These are phyloP conservation scores for Exophiala sideris DNA, from an alignment of 2,329 filamentous ascomycete species.

Conservation along the genomic window DNA sequence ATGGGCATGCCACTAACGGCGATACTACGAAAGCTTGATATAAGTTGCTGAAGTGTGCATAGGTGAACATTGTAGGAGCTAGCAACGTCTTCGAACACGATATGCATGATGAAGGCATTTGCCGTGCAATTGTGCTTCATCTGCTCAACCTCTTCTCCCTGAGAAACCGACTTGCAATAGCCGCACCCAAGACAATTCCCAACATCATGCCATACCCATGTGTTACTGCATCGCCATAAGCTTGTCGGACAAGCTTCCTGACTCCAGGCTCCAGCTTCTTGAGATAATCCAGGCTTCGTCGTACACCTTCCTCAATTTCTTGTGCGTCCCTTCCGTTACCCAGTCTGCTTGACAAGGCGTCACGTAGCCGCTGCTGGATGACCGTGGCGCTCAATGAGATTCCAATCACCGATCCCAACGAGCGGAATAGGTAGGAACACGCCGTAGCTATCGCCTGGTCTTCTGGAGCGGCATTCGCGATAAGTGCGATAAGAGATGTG, in stretches of 20 bases:
- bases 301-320: conserved; percentile 65
- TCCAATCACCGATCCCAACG: conserved; percentile 63
- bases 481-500: conserved; percentile 63
- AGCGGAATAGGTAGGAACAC: conserved; percentile 77
- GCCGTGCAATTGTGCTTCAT: neutral
- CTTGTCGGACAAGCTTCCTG: conserved; percentile 58
- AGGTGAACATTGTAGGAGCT: neutral
- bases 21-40: conserved; percentile 11
- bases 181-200: conserved; percentile 49
- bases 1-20: conserved; percentile 12
- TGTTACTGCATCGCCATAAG: conserved; percentile 60
- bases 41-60: neutral
- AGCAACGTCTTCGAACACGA: no score
- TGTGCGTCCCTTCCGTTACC: conserved; percentile 57
- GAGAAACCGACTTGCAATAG: conserved; percentile 50
- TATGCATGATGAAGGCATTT: no score
- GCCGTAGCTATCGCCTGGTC: conserved; percentile 75
- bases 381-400: conserved; percentile 69
- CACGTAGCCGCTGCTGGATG: conserved; percentile 65
- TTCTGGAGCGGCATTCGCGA: conserved; percentile 63
- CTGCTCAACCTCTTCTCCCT: conserved; percentile 54
- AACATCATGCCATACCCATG: conserved; percentile 52
- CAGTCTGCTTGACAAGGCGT: conserved; percentile 53
- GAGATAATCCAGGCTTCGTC: conserved; percentile 68
- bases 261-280: conserved; percentile 59